Percentiles rank a stretch among this genome's conserved stretches.
Evolutionary conservation across 2,329 filamentous ascomycete species (phyloP).

Genomic region (Gremmenia infestans): DNA sequence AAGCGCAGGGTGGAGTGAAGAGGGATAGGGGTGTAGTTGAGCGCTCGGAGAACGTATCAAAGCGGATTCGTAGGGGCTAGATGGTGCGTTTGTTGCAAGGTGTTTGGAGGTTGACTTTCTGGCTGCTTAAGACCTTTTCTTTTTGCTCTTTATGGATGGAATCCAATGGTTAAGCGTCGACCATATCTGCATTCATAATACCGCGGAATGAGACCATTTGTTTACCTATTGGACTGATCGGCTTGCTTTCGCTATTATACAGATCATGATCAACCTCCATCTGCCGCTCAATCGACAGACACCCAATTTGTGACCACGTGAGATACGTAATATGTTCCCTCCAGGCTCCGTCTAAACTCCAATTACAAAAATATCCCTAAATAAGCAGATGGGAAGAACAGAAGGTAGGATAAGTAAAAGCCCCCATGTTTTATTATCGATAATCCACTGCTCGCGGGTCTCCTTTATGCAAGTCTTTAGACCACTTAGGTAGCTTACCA

Average conservation of each 20-base stretch:
- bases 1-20: neutral
- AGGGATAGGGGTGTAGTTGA: slow-evolving; percentile 10
- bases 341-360: slow-evolving; percentile 12
- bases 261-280: slow-evolving; percentile 4
- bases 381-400: slow-evolving; percentile 1
- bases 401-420: neutral
- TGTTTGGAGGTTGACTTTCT: slow-evolving; percentile 1
- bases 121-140: neutral
- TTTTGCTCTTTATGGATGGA: neutral
- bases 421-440: slow-evolving; percentile 20
- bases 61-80: slow-evolving; percentile 10
- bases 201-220: neutral
- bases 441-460: slow-evolving; percentile 29
- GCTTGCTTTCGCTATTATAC: neutral
- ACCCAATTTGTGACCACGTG: slow-evolving; percentile 9
- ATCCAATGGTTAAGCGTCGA: neutral
- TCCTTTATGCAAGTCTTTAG: slow-evolving; percentile 58
- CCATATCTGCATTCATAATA: neutral
- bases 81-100: neutral
- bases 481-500: slow-evolving; percentile 74
- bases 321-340: slow-evolving; percentile 9
- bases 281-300: slow-evolving; percentile 1
- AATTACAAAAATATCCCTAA: slow-evolving; percentile 9
- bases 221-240: neutral
- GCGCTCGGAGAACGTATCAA: slow-evolving; percentile 7